Conservation (phyloP, 2,329 filamentous ascomycete species). For the Colletotrichum sp. region DNA sequence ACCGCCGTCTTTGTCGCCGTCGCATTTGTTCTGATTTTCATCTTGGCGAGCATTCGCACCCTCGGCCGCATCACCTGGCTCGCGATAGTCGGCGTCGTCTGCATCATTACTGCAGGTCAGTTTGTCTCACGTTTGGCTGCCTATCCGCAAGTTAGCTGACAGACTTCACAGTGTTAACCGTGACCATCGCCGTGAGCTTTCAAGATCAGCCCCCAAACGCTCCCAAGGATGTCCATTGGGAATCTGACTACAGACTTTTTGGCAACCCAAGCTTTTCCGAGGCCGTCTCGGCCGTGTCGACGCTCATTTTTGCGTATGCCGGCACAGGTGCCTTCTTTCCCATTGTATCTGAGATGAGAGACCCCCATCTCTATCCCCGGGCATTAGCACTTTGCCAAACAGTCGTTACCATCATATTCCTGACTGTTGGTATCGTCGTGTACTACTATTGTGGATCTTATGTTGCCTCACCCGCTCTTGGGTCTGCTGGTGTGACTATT, state of each 20-base stretch:
- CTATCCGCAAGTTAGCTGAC: neutral
- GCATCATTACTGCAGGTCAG: slow-evolving; percentile 21
- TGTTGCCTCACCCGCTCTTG: slow-evolving; percentile 51
- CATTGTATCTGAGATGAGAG: slow-evolving; percentile 37
- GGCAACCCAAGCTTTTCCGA: slow-evolving; percentile 32
- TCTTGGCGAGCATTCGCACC: slow-evolving; percentile 35
- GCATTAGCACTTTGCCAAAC: slow-evolving; percentile 29
- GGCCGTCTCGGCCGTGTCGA: slow-evolving; percentile 33
- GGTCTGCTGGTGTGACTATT: slow-evolving; percentile 43
- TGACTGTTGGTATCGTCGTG: slow-evolving; percentile 41
- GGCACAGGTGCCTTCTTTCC: slow-evolving; percentile 40
- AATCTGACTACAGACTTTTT: slow-evolving; percentile 33
- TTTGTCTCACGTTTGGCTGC: neutral
- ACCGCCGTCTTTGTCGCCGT: slow-evolving; percentile 45
- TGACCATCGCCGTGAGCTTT: slow-evolving; percentile 32
- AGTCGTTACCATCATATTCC: slow-evolving; percentile 34
- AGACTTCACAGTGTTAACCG: slow-evolving; percentile 24
- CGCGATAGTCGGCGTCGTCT: slow-evolving; percentile 30
- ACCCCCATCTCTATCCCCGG: slow-evolving; percentile 31
- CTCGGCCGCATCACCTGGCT: slow-evolving; percentile 36
- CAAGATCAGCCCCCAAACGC: slow-evolving; percentile 31
- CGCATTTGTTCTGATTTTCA: slow-evolving; percentile 31
- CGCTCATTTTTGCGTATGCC: slow-evolving; percentile 41
- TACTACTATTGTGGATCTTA: slow-evolving; percentile 51
- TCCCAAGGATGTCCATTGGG: slow-evolving; percentile 22